Conservation (phyloP, 352 stramenopile species). For the Globisporangium echinulatum region DNA sequence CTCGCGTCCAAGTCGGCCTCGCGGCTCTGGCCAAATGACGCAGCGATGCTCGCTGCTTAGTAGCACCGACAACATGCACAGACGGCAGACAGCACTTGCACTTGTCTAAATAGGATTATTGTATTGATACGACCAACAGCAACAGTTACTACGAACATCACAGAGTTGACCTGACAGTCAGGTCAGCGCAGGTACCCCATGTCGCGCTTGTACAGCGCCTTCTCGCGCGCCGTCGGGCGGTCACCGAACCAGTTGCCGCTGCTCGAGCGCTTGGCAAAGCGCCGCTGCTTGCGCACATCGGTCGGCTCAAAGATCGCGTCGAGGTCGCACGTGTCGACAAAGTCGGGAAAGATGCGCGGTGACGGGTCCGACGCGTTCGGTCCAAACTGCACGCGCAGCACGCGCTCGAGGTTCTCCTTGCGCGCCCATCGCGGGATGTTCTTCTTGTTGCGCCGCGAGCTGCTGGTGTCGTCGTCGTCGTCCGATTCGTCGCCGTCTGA, state of each 20-base stretch:
- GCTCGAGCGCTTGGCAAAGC: constrained; percentile 71
- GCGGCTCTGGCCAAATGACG: constrained; percentile 12
- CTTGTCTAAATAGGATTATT: too few relatives aligned
- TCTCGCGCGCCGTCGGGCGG: constrained; percentile 65
- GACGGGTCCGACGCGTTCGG: constrained; percentile 66
- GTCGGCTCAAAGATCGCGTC: constrained; percentile 80
- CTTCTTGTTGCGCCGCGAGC: constrained; percentile 37
- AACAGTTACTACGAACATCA: too few relatives aligned
- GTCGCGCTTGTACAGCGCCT: constrained; percentile 73
- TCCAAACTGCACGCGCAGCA: constrained; percentile 65
- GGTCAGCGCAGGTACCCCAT: constrained; percentile 68
- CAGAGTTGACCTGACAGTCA: too few relatives aligned
- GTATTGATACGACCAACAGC: too few relatives aligned
- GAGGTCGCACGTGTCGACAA: constrained; percentile 77
- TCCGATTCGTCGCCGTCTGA: constrained; percentile 41
- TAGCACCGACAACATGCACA: too few relatives aligned
- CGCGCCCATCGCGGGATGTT: constrained; percentile 80
- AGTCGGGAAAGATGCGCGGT: constrained; percentile 78
- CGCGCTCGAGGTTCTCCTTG: constrained; percentile 63
- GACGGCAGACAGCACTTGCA: too few relatives aligned
- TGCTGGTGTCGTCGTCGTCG: constrained; percentile 7
- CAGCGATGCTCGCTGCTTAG: constrained; percentile 6
- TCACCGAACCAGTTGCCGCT: constrained; percentile 84
- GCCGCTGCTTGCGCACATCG: constrained; percentile 69
- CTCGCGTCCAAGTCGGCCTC: neutral